These are phyloP conservation scores for Pythium brachiatum DNA, from an alignment of 352 stramenopile genomes.

Conservation along the genomic window DNA sequence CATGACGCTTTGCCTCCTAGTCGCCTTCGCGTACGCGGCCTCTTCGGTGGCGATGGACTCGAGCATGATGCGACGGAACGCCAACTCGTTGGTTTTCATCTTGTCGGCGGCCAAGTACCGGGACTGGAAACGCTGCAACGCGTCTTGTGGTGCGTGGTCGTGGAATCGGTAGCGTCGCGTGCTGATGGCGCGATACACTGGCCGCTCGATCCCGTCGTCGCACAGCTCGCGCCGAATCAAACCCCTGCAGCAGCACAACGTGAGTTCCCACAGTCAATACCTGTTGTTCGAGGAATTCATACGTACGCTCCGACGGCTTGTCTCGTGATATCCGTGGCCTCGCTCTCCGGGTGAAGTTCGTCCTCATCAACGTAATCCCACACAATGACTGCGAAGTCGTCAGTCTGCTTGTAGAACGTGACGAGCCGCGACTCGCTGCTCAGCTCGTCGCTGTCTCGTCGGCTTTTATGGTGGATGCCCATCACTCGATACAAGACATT, in stretches of 20 bases:
- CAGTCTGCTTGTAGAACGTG: constrained; percentile 28
- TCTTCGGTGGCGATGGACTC: background rate
- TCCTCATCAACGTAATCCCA: constrained; percentile 42
- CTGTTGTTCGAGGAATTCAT: background rate
- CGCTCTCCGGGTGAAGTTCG: constrained; percentile 29
- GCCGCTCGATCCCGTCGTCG: background rate
- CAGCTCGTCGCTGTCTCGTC: constrained; percentile 22
- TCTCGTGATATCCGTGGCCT: constrained; percentile 29
- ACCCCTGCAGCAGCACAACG: background rate
- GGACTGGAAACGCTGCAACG: background rate
- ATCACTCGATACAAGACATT: constrained; percentile 32
- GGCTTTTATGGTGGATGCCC: constrained; percentile 3
- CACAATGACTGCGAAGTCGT: constrained; percentile 32
- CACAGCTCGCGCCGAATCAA: constrained; percentile 7
- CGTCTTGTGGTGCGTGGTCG: background rate
- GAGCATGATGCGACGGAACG: constrained; percentile 2
- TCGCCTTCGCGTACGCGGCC: background rate
- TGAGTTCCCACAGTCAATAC: background rate
- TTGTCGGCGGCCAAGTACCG: background rate
- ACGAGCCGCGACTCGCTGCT: constrained; percentile 24
- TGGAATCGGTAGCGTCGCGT: constrained; percentile 15
- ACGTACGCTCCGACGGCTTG: constrained; percentile 32
- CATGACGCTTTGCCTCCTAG: too few species aligned
- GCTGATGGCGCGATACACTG: constrained; percentile 11
- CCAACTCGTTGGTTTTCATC: constrained; percentile 2